Evolutionary conservation across 768 basidiomycete species (phyloP), one percentile per base, ranked within the genome.

Genomic region (Amanita exitialis): DNA sequence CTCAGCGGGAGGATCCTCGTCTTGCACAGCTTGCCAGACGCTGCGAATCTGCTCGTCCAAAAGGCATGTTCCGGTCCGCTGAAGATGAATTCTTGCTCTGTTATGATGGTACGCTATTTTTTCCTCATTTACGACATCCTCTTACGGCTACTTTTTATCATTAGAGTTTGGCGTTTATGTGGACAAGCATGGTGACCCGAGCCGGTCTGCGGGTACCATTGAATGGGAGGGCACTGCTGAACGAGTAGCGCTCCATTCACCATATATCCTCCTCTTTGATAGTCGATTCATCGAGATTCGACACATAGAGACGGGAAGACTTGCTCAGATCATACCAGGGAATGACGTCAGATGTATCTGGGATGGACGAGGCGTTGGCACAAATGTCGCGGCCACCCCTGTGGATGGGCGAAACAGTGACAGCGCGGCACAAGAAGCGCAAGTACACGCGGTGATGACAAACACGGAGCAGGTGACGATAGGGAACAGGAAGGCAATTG

Each of bases 141-240:
- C 35, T n/a, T 35, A 20, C 21, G 15, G 1, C 38, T n/a, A n/a
- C 4, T 20, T 3, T 23, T 13, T 6, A 35, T 32, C 56, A n/a
- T n/a, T n/a, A 90, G 90, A 92, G 64, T 94, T 96, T 54, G 93
- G 92, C 9, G 75, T 96, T 35, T 95, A 89, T 59, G 92, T 96
- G 25, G 83, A 94, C 65, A 83, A 89, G 34, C 89, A 92, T 53
- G 94, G 94, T n/a, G 82, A 86, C 50, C 89, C 90, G 1, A 87
- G 82, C 57, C 80, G 90, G 27, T 58, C 68, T 5, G 69, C 76
- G 15, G 77, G 79, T 16, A 82, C 82, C 4, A 86, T 96, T 50
- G 94, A 98, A 64, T 98, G 92, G 91, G 94, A 98, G 64, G 90
- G 92, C 15, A 85, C 79, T 0, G 90, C 90, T 0, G 90, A 93